Conservation (phyloP, 805 yeast genomes). For the Scheffersomyces spartinae region DNA sequence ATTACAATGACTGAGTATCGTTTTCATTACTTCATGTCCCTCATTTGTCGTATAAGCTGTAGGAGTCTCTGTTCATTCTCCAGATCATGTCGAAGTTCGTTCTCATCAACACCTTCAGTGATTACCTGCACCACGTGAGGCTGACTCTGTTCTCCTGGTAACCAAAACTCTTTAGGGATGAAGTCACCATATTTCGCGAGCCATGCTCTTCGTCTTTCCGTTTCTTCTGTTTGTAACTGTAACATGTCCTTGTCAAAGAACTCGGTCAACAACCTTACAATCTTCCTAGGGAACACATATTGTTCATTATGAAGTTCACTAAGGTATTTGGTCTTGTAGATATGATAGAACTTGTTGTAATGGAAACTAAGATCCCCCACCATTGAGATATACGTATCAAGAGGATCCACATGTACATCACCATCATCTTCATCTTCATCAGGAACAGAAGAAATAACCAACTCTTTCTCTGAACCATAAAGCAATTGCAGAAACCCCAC, state of each 20-base stretch:
- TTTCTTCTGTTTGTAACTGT: slow-evolving; percentile 21
- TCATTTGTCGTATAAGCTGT: too few species aligned
- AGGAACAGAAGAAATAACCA: too few species aligned
- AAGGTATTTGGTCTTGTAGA: slow-evolving; percentile 24
- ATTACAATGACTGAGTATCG: too few species aligned
- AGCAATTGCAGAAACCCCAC: too few species aligned
- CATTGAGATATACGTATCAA: slow-evolving; percentile 13
- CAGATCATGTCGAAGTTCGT: slow-evolving; percentile 4
- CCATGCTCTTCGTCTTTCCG: slow-evolving; percentile 24
- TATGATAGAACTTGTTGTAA: slow-evolving; percentile 20
- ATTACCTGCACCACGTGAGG: slow-evolving; percentile 29
- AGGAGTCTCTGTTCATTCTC: slow-evolving; percentile 4
- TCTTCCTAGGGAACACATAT: slow-evolving; percentile 26
- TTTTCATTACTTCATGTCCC: too few species aligned
- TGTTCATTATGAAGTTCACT: slow-evolving; percentile 28
- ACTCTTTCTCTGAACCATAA: too few species aligned
- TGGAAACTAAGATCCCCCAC: slow-evolving; percentile 20
- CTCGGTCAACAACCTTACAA: slow-evolving; percentile 17
- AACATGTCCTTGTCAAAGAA: slow-evolving; percentile 22
- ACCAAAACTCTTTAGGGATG: slow-evolving; percentile 25
- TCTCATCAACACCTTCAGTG: slow-evolving; percentile 28
- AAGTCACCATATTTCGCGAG: slow-evolving; percentile 25
- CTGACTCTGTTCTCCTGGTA: slow-evolving; percentile 25
- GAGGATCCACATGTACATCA: slow-evolving; percentile 6
- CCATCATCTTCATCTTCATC: slow-evolving; percentile 3